phyloP scores from a whole-genome alignment of 2,329 filamentous ascomycete species.

The Monilinia polystroma region DNA sequence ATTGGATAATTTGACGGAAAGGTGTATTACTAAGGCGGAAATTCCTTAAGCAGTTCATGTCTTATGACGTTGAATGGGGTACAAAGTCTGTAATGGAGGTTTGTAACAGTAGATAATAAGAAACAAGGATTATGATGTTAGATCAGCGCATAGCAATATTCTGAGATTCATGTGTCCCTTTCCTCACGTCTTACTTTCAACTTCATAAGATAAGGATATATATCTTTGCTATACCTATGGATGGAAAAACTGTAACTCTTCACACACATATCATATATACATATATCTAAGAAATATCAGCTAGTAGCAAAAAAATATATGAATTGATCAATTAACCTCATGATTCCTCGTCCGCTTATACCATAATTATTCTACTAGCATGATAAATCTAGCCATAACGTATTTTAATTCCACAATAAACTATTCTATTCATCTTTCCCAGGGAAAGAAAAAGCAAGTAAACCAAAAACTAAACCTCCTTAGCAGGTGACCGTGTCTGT shows the following conservation, averaged over 20 bases:
- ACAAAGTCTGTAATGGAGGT: background rate
- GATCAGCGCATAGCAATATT: background rate
- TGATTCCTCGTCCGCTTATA: background rate
- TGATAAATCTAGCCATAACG: background rate
- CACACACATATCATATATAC: background rate
- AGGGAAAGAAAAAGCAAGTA: background rate
- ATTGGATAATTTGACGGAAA: constrained; percentile 9
- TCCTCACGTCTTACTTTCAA: background rate
- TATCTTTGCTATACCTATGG: background rate
- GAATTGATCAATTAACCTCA: background rate
- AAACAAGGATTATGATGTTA: constrained; percentile 3
- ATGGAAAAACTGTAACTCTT: background rate
- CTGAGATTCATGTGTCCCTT: background rate
- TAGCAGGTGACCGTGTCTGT: constrained; percentile 6
- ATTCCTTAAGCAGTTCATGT: background rate
- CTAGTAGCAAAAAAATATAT: background rate
- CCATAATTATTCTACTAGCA: background rate
- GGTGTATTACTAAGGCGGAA: constrained; percentile 7
- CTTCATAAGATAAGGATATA: background rate
- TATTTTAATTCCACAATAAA: background rate
- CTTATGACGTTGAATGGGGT: constrained; percentile 4
- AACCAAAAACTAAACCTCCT: background rate
- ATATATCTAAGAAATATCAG: background rate
- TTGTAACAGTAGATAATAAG: constrained; percentile 7
- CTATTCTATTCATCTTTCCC: background rate